Evolutionary conservation across 2,329 filamentous ascomycete species (phyloP).

Genomic region (Pseudodiploospora longispora): DNA sequence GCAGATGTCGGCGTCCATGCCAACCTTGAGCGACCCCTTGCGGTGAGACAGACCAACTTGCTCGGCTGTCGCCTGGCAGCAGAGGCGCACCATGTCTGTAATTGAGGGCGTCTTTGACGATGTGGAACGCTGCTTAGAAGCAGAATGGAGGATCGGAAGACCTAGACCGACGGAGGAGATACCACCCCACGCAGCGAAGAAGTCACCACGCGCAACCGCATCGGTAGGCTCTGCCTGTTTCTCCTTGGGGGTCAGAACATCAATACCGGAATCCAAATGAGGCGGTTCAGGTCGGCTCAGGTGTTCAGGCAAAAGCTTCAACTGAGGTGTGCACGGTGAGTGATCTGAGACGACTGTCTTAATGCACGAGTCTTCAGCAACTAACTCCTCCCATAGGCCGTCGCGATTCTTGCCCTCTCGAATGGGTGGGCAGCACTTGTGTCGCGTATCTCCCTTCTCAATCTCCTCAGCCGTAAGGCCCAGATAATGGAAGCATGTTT

Average conservation of each 20-base stretch:
- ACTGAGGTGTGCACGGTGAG: slow-evolving; percentile 88
- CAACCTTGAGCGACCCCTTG: slow-evolving; percentile 70
- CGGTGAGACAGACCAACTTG: slow-evolving; percentile 77
- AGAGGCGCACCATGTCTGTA: slow-evolving; percentile 76
- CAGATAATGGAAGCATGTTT: slow-evolving; percentile 94
- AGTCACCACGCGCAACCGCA: slow-evolving; percentile 58
- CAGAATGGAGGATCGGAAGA: slow-evolving; percentile 81
- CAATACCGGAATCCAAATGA: slow-evolving; percentile 46
- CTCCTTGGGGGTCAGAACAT: slow-evolving; percentile 31
- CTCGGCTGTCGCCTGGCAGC: slow-evolving; percentile 74
- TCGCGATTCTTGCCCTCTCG: slow-evolving; percentile 75
- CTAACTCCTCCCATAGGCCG: slow-evolving; percentile 76
- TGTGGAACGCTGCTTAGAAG: slow-evolving; percentile 53
- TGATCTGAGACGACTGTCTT: slow-evolving; percentile 91
- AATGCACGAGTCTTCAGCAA: slow-evolving; percentile 66
- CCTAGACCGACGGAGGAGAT: slow-evolving; percentile 92
- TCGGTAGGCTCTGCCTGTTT: slow-evolving; percentile 22
- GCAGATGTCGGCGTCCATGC: slow-evolving; percentile 81
- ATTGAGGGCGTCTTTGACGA: slow-evolving; percentile 42
- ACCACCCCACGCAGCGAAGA: slow-evolving; percentile 94
- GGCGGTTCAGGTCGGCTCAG: slow-evolving; percentile 36
- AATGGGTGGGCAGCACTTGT: slow-evolving; percentile 95
- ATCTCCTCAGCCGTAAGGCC: slow-evolving; percentile 77
- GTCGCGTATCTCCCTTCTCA: slow-evolving; percentile 74
- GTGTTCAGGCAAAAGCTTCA: slow-evolving; percentile 75